phyloP scores from a whole-genome alignment of 2,329 filamentous ascomycete genomes.

The Colletotrichum plurivorum region DNA sequence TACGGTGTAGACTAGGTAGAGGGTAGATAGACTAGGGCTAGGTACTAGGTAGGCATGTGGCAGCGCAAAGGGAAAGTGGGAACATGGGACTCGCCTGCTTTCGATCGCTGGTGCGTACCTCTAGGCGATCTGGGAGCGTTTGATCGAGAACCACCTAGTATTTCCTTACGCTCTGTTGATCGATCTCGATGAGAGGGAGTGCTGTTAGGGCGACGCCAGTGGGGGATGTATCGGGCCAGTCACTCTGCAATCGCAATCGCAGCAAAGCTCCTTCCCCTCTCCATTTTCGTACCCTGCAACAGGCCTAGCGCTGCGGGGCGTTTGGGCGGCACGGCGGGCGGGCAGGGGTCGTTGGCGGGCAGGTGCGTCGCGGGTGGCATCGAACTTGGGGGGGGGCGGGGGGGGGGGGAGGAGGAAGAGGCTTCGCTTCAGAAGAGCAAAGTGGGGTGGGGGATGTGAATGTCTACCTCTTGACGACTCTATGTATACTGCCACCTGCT shows the following conservation, averaged over 20 bases:
- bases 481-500: too few species aligned
- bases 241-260: slow-evolving; percentile 18
- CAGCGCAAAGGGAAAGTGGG: slow-evolving; percentile 38
- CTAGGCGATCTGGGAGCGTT: slow-evolving; percentile 38
- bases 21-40: too few species aligned
- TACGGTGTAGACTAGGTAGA: too few species aligned
- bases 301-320: neutral
- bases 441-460: slow-evolving; percentile 6
- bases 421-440: neutral
- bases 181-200: slow-evolving; percentile 43
- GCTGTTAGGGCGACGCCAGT: slow-evolving; percentile 14
- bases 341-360: slow-evolving; percentile 15
- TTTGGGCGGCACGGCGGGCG: neutral
- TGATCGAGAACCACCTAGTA: slow-evolving; percentile 35
- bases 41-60: neutral
- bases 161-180: slow-evolving; percentile 40
- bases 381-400: neutral
- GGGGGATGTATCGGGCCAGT: slow-evolving; percentile 17
- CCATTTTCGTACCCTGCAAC: slow-evolving; percentile 23
- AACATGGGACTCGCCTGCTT: slow-evolving; percentile 38
- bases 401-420: neutral
- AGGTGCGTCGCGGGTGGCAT: neutral
- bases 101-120: slow-evolving; percentile 37
- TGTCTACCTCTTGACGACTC: too few species aligned
- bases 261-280: slow-evolving; percentile 17